These are phyloP conservation scores for Neonectria faginata DNA, from an alignment of 2,329 filamentous ascomycete species.

Conservation along the genomic window DNA sequence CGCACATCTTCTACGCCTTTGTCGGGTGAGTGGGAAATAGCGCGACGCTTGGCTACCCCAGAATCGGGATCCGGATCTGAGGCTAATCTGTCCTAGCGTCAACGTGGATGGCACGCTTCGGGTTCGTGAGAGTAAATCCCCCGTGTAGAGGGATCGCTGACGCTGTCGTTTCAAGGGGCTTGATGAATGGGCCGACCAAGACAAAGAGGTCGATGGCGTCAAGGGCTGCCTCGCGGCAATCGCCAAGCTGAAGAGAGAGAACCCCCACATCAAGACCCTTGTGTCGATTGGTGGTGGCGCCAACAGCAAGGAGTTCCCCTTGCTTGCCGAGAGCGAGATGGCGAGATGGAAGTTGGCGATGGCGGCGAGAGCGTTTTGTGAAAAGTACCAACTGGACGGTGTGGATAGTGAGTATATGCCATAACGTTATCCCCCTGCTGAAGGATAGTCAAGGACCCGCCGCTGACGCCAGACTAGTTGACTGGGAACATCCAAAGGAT, in stretches of 20 bases:
- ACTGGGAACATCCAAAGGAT: slow-evolving; percentile 75
- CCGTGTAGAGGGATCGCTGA: slow-evolving; percentile 5
- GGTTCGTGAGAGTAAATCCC: slow-evolving; percentile 47
- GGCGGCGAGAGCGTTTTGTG: slow-evolving; percentile 65
- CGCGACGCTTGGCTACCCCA: not conserved
- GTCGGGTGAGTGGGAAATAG: slow-evolving; percentile 54
- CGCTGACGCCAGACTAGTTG: slow-evolving; percentile 58
- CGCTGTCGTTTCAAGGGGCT: slow-evolving; percentile 50
- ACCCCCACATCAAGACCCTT: slow-evolving; percentile 68
- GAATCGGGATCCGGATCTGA: not conserved
- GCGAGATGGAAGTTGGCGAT: slow-evolving; percentile 66
- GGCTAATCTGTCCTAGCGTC: slow-evolving; percentile 46
- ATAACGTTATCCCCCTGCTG: too few species aligned
- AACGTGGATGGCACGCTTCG: slow-evolving; percentile 52
- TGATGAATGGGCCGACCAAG: slow-evolving; percentile 73
- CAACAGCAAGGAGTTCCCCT: slow-evolving; percentile 71
- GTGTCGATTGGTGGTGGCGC: slow-evolving; percentile 74
- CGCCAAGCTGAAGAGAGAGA: slow-evolving; percentile 66
- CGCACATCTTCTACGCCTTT: slow-evolving; percentile 75
- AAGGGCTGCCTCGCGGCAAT: slow-evolving; percentile 72
- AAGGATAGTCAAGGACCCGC: not conserved
- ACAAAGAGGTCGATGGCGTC: slow-evolving; percentile 69
- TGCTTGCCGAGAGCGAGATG: slow-evolving; percentile 61
- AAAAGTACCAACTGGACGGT: slow-evolving; percentile 70
- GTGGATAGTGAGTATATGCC: slow-evolving; percentile 65